Base-by-base conservation (phyloP, 257 asterid genomes). In the Misopates orontium region DNA sequence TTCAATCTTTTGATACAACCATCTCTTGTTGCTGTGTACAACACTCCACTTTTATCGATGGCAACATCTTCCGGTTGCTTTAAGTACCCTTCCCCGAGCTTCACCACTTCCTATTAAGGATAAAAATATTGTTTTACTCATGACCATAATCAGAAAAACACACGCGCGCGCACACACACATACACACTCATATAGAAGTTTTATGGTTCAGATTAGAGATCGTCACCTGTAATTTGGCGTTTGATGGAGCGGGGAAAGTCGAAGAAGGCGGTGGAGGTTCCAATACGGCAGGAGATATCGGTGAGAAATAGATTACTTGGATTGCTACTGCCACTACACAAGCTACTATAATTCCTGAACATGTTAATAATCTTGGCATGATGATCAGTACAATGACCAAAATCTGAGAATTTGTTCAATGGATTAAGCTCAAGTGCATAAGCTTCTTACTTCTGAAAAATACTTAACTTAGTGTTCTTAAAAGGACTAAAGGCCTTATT, bases 41-140 rank as follows among this genome's bases (percentile, higher is more conserved):
- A 4, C 40, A 76, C 51, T 28, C 90, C 94, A 5, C 0, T 55
- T 73, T 65, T 52, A 66, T 87, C 88, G 18, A 90, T 40, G 13
- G 83, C 74, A 0, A 87, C 62, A 62, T 78, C 91, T 62, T 90
- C 94, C 19, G 97, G 87, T 47, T 78, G 71, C 58, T 71, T 50
- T 22, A 87, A n/a, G 7, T 68, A 6, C 21, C 95, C 91, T 79
- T 87, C 87, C 74, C 95, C 91, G 24, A 89, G 77, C 69, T 85
- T 83, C 12, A 39, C 78, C 56, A 80, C 91, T 60, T 77, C 79
- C 97, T 87, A 57, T 12, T 21, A 36, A 10, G 25, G 2, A 58
- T n/a, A 16, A n/a, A 16, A 3, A 28, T 25, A 1, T 10, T 13
- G 18, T 31, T 57, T 47, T 58, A 25, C 21, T 16, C 45, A 16